Percentiles rank a stretch among this genome's conserved stretches.
Evolutionary conservation across 768 basidiomycete genomes (phyloP).

Genomic region (Mycena venus): DNA sequence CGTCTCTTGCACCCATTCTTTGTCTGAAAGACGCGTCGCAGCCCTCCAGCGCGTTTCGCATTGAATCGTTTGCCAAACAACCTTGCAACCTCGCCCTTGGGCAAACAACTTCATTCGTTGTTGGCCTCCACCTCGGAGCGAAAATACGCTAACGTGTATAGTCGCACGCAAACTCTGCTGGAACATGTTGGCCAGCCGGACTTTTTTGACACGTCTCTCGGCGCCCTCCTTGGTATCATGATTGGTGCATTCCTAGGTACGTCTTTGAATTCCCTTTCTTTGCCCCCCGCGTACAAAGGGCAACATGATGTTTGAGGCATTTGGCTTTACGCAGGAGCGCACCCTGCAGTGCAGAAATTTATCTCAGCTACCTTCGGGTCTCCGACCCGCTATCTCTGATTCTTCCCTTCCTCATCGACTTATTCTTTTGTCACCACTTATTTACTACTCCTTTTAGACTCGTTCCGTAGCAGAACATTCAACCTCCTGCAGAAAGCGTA

Average conservation of each 20-base stretch:
- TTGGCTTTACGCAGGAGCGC: conserved; percentile 57
- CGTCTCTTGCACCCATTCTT: not conserved
- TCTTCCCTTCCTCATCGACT: not conserved
- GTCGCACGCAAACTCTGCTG: conserved; percentile 57
- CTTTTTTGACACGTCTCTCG: conserved; percentile 62
- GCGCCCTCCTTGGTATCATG: conserved; percentile 58
- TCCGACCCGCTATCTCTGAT: conserved; percentile 52
- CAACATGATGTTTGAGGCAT: conserved; percentile 35
- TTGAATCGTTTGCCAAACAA: conserved; percentile 67
- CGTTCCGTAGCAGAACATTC: conserved; percentile 71
- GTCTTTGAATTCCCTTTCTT: conserved; percentile 33
- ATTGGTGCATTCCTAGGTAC: conserved; percentile 66
- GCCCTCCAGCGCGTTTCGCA: conserved; percentile 72
- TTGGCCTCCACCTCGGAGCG: conserved; percentile 66
- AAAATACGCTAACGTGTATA: conserved; percentile 68
- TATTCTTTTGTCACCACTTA: not conserved
- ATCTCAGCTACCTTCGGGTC: conserved; percentile 93
- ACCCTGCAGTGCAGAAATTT: conserved; percentile 84
- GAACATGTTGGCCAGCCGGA: conserved; percentile 57
- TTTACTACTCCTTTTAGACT: conserved; percentile 51
- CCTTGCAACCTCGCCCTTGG: conserved; percentile 58
- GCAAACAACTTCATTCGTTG: conserved; percentile 61
- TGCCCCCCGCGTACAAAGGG: conserved; percentile 35
- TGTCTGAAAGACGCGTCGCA: conserved; percentile 41
- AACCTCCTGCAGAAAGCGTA: conserved; percentile 73